Evolutionary conservation across 495 filamentous ascomycete genomes (phyloP), one percentile per base, ranked within the genome.

Genomic region (Penicillium waksmanii): DNA sequence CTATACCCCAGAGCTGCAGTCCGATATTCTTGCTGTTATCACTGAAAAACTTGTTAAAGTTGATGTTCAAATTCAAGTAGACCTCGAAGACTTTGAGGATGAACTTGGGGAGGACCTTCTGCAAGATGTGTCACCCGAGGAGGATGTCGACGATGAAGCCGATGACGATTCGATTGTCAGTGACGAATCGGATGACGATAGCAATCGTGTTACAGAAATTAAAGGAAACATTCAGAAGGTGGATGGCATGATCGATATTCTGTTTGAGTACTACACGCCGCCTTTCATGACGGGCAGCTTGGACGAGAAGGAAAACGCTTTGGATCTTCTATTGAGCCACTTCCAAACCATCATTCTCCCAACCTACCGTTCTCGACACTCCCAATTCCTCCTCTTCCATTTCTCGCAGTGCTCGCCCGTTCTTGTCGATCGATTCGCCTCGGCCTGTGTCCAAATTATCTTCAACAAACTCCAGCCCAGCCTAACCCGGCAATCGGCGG

Each of bases 361-460:
- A 18, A 95, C 92, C 21, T 89, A 93, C 70, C 88, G 87, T 43
- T 93, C 89, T 19, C 88, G 94, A 44, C 91, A 95, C 73, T 87
- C 90, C 0, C 91, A 96, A 68, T 96, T 96, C 66, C 83, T 96
- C 4, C 84, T 98, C 40, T 98, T 98, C 78, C 93, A 96, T 73
- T 96, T 96, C 66, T 88, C 89, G 15, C 91, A 97, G 69, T 79
- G 78, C 36, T 90, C 89, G 0, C 85, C 89, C 3, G 75, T 77
- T 38, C 84, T 96, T 27, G 85, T 90, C 13, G 89, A 93, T 61
- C 82, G 84, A 53, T 97, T 97, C 66, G 88, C 89, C 33, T 85
- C 87, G n/a, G 88, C 84, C 0, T 91, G 92, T 58, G 83, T 92
- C 25, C 76, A 88, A 38, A 77, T 91, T n/a, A 80, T 88, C 38